Base-by-base conservation (phyloP, 1,139 yeast species). In the Blastobotrys capitulatus region DNA sequence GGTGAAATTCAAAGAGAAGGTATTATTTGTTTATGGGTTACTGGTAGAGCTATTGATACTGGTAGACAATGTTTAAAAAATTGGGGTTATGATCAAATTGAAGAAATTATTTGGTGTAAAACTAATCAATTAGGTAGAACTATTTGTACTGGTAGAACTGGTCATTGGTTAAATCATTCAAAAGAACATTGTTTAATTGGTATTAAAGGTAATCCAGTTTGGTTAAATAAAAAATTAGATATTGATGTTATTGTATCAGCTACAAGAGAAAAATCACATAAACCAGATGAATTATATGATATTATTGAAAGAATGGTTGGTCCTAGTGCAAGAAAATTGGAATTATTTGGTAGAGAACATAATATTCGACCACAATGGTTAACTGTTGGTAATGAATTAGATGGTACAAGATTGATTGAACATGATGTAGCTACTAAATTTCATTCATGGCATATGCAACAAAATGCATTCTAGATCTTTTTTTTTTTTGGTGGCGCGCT, bases 81-180 rank as follows among this genome's bases (percentile, higher is more conserved):
- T 55, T 89, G 97, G 96, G 97, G 97, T 0, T 90, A 90, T 63
- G 63, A 66, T 31, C 79, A 84, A 6, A 70, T 80, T 25, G 92
- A 89, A 64, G 97, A 89, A 64, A 68, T 90, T 57, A 79, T 90
- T 19, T 90, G 97, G 97, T 78, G 88, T 53, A 90, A 90, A 64
- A 79, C 94, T 10, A 90, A 90, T 64, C 97, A 90, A 63, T 70
- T 90, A 53, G 80, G 83, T 31, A 71, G 96, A 54, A 90, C 96
- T 0, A 89, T 90, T 46, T 92, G 94, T 52, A 90, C 97, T 0
- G 97, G 97, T 0, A 72, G 97, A 54, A 90, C 97, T 0, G 97
- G 97, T 0, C 97, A 90, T 65, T 90, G 97, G 97, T 72, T 90
- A 46, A 90, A 90, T 63, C 97, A 90, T 66, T 86, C 96, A 0